Evolutionary conservation across 1,284 basidiomycete genomes (phyloP).

Genomic region (Pseudozyma thailandica): DNA sequence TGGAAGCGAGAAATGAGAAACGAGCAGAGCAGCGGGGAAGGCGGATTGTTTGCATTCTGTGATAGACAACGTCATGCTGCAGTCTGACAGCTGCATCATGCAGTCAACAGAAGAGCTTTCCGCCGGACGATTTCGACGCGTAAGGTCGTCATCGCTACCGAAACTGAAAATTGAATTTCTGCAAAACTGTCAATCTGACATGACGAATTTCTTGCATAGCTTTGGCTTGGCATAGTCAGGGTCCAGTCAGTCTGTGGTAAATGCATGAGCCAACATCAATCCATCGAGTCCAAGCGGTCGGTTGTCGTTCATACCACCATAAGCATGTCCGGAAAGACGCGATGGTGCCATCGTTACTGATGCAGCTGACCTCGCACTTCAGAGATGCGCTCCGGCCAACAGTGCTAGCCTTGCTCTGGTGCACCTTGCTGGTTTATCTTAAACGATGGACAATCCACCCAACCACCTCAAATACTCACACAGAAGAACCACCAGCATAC

Average conservation of each 20-base stretch:
- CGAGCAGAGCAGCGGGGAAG: too few relatives aligned
- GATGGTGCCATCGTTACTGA: constrained; percentile 2
- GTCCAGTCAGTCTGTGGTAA: background rate
- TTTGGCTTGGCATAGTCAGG: background rate
- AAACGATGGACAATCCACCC: constrained; percentile 3
- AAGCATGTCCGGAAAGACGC: background rate
- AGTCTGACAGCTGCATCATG: background rate
- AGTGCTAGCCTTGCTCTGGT: constrained; percentile 31
- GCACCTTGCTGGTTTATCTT: constrained; percentile 21
- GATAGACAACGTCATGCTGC: background rate
- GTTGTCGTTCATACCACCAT: background rate
- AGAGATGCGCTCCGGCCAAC: constrained; percentile 32
- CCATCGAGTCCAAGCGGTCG: too few relatives aligned
- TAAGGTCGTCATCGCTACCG: background rate
- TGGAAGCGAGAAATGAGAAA: too few relatives aligned
- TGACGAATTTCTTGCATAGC: background rate
- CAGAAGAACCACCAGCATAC: constrained; percentile 5
- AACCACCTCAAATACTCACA: constrained; percentile 14
- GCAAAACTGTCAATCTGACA: background rate
- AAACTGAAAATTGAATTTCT: background rate
- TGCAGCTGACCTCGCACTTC: background rate
- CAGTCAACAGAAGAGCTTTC: background rate
- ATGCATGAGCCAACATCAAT: too few relatives aligned
- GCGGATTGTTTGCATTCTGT: background rate
- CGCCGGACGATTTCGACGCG: background rate